phyloP scores from a whole-genome alignment of 306 rosid species.

The Acacia acuminata region DNA sequence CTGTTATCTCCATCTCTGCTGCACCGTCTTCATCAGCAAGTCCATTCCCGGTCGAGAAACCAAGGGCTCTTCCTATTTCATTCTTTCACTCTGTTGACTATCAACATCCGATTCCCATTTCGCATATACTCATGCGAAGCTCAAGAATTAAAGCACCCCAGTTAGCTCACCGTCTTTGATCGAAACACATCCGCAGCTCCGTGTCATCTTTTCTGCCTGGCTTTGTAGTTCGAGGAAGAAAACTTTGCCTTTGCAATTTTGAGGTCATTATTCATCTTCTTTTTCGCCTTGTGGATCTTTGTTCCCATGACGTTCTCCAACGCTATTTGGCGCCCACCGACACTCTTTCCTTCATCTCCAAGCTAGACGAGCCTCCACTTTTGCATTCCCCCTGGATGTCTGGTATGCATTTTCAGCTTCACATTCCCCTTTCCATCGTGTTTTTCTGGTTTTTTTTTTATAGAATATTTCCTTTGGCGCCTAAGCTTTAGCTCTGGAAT shows the following conservation, averaged over 20 bases:
- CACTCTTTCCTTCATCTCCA: constrained; percentile 49
- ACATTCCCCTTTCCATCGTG: not conserved
- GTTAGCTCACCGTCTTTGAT: constrained; percentile 1
- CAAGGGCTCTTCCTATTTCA: not conserved
- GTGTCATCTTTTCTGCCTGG: constrained; percentile 22
- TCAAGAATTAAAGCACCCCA: not conserved
- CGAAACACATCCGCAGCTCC: constrained; percentile 23
- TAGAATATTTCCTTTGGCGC: not conserved
- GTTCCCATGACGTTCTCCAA: constrained; percentile 21
- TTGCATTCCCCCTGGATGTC: constrained; percentile 23
- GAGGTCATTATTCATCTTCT: constrained; percentile 22
- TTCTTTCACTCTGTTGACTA: not conserved
- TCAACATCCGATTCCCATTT: not conserved
- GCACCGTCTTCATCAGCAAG: fast-evolving
- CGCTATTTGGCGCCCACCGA: constrained; percentile 56
- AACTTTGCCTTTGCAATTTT: constrained; percentile 32
- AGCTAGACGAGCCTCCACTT: constrained; percentile 15
- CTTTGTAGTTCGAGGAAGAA: constrained; percentile 43
- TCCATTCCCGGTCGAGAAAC: not conserved
- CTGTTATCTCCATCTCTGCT: fast-evolving
- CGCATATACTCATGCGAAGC: not conserved
- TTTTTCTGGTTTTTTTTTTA: not conserved
- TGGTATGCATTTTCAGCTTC: constrained; percentile 37
- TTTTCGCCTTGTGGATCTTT: constrained; percentile 27
- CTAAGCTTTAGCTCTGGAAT: not conserved